Conservation (phyloP, 257 asterid species). For the Nicotiana otophora region DNA sequence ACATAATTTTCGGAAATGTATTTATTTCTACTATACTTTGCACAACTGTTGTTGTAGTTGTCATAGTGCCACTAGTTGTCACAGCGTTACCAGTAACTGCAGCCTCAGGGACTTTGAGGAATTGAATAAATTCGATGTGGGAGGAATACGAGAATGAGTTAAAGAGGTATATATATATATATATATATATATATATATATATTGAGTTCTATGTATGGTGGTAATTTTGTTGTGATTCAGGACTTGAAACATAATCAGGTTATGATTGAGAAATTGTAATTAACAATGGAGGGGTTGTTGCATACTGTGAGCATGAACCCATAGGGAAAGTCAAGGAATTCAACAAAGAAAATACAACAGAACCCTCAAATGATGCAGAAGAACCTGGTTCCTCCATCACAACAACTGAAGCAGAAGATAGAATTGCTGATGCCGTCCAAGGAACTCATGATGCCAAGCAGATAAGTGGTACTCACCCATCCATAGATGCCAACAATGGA, state of each 20-base stretch:
- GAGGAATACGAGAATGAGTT: slow-evolving; percentile 39
- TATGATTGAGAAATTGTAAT: slow-evolving; percentile 30
- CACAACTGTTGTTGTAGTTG: slow-evolving; percentile 69
- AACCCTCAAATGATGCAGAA: too few species aligned
- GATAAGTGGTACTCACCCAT: too few species aligned
- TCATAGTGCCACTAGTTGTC: slow-evolving; percentile 60
- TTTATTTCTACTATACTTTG: slow-evolving; percentile 57
- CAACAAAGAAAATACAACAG: too few species aligned
- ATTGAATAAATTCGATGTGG: slow-evolving; percentile 48
- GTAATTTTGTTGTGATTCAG: slow-evolving; percentile 40
- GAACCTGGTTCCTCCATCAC: too few species aligned
- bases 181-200: too few species aligned
- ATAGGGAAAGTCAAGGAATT: too few species aligned
- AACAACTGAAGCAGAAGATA: too few species aligned
- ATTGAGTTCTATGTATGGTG: slow-evolving; percentile 39
- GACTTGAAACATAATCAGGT: slow-evolving; percentile 47
- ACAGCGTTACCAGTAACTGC: slow-evolving; percentile 51
- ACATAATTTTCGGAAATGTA: slow-evolving; percentile 52
- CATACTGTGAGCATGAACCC: too few species aligned
- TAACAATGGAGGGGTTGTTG: slow-evolving; percentile 32
- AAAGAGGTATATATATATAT: slow-evolving; percentile 36
- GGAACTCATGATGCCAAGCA: too few species aligned
- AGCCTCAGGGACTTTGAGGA: slow-evolving; percentile 49
- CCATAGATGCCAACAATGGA: too few species aligned
- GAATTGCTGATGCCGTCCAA: too few species aligned